phyloP scores from a whole-genome alignment of 495 filamentous ascomycete genomes.

The Aspergillus hancockii region DNA sequence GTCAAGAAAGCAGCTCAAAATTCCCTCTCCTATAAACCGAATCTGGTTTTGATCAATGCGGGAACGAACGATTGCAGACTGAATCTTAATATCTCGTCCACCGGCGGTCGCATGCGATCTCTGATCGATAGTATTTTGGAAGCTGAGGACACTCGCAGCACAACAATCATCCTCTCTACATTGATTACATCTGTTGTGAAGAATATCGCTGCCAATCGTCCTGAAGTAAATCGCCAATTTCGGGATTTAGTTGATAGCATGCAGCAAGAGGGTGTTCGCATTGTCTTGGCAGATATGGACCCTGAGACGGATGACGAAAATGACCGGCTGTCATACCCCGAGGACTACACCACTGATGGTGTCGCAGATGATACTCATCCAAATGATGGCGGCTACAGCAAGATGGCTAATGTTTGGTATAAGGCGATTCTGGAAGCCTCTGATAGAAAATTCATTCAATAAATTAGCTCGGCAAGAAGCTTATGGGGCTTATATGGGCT shows the following conservation, averaged over 20 bases:
- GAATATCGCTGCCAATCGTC: constrained; percentile 8
- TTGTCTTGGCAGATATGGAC: constrained; percentile 52
- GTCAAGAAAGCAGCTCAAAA: constrained; percentile 33
- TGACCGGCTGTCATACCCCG: constrained; percentile 1
- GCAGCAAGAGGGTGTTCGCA: constrained; percentile 22
- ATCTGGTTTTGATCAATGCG: constrained; percentile 48
- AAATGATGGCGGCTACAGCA: constrained; percentile 46
- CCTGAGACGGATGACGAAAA: constrained; percentile 13
- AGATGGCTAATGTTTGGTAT: constrained; percentile 54
- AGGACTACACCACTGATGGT: constrained; percentile 19
- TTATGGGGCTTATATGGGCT: neutral
- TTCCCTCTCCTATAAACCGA: constrained; percentile 39
- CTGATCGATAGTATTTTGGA: constrained; percentile 38
- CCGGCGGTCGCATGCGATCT: constrained; percentile 27
- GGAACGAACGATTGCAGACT: constrained; percentile 51
- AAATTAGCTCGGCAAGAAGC: neutral
- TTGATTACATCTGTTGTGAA: constrained; percentile 37
- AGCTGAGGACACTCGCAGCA: constrained; percentile 29
- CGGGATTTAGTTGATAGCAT: constrained; percentile 28
- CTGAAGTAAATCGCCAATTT: constrained; percentile 43
- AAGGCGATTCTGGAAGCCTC: constrained; percentile 32
- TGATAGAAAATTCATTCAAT: neutral
- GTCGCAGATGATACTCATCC: constrained; percentile 51
- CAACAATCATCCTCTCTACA: constrained; percentile 49
- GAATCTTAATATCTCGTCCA: constrained; percentile 26